Evolutionary conservation across 768 basidiomycete species (phyloP).

Genomic region (Lactifluus rugatus): DNA sequence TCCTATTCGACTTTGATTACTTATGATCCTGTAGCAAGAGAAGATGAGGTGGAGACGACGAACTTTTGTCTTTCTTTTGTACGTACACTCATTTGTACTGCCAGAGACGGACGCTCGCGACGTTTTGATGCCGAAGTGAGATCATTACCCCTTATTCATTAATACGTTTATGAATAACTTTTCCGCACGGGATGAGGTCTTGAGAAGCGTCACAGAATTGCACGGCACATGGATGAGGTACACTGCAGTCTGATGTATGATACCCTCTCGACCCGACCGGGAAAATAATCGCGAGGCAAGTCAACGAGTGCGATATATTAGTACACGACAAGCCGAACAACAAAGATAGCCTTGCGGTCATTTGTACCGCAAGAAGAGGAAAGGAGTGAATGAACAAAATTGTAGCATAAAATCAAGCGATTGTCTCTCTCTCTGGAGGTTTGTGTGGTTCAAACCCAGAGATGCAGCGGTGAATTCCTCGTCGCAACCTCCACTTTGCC

Average conservation of each 20-base stretch:
- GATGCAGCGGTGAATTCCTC: not conserved
- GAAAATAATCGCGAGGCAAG: no score
- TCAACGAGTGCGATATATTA: not conserved
- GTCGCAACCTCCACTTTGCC: constrained; percentile 6
- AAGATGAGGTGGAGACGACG: not conserved
- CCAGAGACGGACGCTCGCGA: not conserved
- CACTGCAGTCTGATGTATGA: not conserved
- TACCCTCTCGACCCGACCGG: no score
- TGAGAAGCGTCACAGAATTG: not conserved
- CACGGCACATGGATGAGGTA: no score
- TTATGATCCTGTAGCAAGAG: not conserved
- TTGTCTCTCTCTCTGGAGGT: no score
- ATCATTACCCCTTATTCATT: no score
- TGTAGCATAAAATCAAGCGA: no score
- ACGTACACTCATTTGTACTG: not conserved
- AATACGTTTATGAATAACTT: no score
- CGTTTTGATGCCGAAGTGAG: no score
- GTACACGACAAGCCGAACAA: not conserved
- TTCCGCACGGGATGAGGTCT: no score
- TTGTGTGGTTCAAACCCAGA: not conserved
- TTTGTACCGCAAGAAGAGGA: not conserved
- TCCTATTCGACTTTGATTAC: not conserved
- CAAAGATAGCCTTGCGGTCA: not conserved
- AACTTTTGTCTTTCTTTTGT: not conserved
- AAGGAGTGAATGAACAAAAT: not conserved